Base-by-base conservation (phyloP, 108 stramenopile species). In the Skeletonema potamos region DNA sequence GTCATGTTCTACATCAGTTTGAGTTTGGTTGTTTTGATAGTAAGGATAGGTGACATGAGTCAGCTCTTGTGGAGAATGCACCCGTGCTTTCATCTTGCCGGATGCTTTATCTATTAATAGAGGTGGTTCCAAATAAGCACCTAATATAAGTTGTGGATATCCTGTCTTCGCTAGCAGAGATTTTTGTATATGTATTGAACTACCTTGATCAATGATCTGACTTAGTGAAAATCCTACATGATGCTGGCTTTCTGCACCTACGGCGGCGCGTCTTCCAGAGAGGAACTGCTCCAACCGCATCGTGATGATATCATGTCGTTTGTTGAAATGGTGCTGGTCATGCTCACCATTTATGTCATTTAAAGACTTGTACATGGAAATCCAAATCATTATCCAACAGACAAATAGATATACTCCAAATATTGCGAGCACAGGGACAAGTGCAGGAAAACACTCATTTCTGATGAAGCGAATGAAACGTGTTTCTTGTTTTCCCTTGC, bases 41-140 rank as follows among this genome's bases (percentile, higher is more conserved):
- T 58, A 66, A 4, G 75, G 62, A 37, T 76, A 76, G 6, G 55
- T 56, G 15, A 57, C 37, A 39, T 63, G 56, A 28, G 67, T 76
- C n/a, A 76, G 48, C 64, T 76, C 20, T 55, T 44, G 28, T 15
- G 75, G 62, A 43, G 65, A 28, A n/a, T 68, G 56, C 1, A 39
- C 39, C 51, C 75, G 34, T 27, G 46, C 22, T 17, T 56, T 55
- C 59, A 68, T 67, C 7, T 18, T 68, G 5, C 54, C 48, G 15
- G n/a, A 36, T 66, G 3, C 6, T 24, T 48, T 29, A 12, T 30
- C 59, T n/a, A 48, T 27, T 58, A 9, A 27, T 12, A 68, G 43
- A 4, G 75, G 62, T 28, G 75, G 75, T 58, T 76, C 75, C 36
- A 76, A 55, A 51, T 68, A 76, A 20, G 75, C 75, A 29, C 54